These are phyloP conservation scores for Sugiyamaella pinicola DNA, from an alignment of 1,139 yeast species.

Conservation along the genomic window DNA sequence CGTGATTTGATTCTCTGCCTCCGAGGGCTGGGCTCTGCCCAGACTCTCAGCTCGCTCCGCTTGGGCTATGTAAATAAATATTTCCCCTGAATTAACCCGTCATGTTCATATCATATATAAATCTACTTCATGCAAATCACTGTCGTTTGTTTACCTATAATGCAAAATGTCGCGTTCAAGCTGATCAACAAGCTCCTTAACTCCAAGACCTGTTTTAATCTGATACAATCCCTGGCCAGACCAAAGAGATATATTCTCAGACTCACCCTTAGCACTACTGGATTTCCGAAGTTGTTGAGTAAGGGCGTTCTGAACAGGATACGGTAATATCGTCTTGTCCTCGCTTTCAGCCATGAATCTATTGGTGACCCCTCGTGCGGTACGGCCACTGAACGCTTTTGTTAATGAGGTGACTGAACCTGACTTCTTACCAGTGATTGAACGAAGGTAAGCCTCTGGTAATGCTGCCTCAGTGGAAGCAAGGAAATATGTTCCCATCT, in stretches of 20 bases:
- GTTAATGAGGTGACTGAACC: slow-evolving; percentile 26
- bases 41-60: too few relatives aligned
- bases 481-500: slow-evolving; percentile 41
- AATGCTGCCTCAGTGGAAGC: slow-evolving; percentile 27
- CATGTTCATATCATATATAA: too few relatives aligned
- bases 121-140: too few relatives aligned
- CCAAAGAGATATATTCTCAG: slow-evolving; percentile 26
- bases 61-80: too few relatives aligned
- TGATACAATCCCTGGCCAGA: slow-evolving; percentile 26
- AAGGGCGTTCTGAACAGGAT: slow-evolving; percentile 28
- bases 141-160: too few relatives aligned
- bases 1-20: too few relatives aligned
- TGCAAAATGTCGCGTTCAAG: slow-evolving; percentile 6
- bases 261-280: slow-evolving; percentile 18
- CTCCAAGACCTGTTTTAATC: slow-evolving; percentile 5
- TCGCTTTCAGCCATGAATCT: slow-evolving; percentile 20
- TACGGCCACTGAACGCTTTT: slow-evolving; percentile 28
- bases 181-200: slow-evolving; percentile 10
- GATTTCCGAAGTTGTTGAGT: slow-evolving; percentile 26
- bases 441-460: slow-evolving; percentile 22
- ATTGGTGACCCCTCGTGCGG: slow-evolving; percentile 27
- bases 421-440: slow-evolving; percentile 13
- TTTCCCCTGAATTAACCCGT: too few relatives aligned
- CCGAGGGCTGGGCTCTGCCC: too few relatives aligned
- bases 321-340: slow-evolving; percentile 22